These are phyloP conservation scores for Curvularia hawaiiensis DNA, from an alignment of 2,329 filamentous ascomycete species.

Conservation along the genomic window DNA sequence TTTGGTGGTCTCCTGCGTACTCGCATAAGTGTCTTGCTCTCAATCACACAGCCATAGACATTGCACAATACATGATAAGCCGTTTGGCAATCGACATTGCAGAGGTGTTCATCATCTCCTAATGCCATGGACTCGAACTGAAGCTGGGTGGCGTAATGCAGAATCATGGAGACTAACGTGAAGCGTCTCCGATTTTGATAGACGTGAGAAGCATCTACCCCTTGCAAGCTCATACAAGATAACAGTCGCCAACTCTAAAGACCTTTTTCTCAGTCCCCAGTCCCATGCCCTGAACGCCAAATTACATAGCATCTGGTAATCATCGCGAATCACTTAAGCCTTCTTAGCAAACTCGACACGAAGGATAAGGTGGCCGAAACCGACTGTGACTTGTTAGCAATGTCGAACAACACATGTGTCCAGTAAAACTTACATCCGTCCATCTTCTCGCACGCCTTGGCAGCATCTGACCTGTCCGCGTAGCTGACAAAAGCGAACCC, in stretches of 20 bases:
- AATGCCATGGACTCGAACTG: not conserved
- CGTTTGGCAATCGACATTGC: constrained; percentile 1
- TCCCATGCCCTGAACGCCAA: constrained; percentile 7
- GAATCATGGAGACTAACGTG: not conserved
- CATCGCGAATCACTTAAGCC: constrained; percentile 24
- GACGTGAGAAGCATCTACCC: constrained; percentile 3
- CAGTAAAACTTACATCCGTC: constrained; percentile 73
- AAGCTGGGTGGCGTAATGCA: not conserved
- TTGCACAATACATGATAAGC: constrained; percentile 1
- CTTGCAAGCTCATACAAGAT: constrained; percentile 8
- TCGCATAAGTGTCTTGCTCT: not conserved
- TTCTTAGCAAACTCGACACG: constrained; percentile 86
- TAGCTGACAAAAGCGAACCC: constrained; percentile 99
- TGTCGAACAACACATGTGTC: not conserved
- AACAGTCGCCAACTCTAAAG: constrained; percentile 6
- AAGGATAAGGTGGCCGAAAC: constrained; percentile 86
- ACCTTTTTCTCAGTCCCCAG: constrained; percentile 3
- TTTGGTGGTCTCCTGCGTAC: not conserved
- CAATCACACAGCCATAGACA: not conserved
- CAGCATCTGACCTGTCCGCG: constrained; percentile 85
- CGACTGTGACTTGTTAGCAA: constrained; percentile 48
- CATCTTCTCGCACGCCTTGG: constrained; percentile 95
- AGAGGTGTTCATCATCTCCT: not conserved
- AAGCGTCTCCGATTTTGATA: constrained; percentile 8
- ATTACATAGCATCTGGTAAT: constrained; percentile 7